These are phyloP conservation scores for Metschnikowia cubensis DNA, from an alignment of 805 yeast species.

Conservation along the genomic window DNA sequence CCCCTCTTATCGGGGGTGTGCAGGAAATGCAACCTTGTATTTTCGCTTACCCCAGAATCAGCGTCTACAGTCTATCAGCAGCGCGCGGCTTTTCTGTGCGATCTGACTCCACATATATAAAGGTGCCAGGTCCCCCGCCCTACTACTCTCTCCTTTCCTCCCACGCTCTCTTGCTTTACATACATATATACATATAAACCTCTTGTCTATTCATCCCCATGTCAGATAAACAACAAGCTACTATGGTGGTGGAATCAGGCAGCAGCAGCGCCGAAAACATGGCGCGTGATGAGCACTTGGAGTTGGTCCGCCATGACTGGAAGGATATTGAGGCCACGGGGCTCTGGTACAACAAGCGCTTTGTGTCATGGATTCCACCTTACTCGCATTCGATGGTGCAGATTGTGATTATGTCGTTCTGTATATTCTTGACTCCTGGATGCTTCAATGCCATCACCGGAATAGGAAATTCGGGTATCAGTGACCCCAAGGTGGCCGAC, in stretches of 20 bases:
- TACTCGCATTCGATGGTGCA: slow-evolving; percentile 41
- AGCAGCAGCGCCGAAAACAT: slow-evolving; percentile 1
- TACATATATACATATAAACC: not conserved
- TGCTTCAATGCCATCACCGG: slow-evolving; percentile 51
- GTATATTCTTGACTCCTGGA: slow-evolving; percentile 49
- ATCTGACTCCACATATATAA: not conserved
- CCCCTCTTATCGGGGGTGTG: not conserved
- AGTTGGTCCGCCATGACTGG: slow-evolving; percentile 13
- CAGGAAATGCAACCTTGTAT: slow-evolving; percentile 8
- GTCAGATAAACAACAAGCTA: slow-evolving; percentile 9
- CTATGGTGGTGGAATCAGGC: slow-evolving; percentile 7
- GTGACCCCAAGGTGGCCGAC: slow-evolving; percentile 37
- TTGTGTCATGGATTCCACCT: slow-evolving; percentile 26
- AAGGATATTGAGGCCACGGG: slow-evolving; percentile 32
- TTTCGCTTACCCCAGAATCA: slow-evolving; percentile 3
- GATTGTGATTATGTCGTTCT: slow-evolving; percentile 44
- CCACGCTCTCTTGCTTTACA: not conserved
- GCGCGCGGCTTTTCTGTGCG: slow-evolving; percentile 1
- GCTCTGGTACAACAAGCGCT: slow-evolving; percentile 38
- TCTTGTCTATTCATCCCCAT: not conserved
- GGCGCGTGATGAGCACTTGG: slow-evolving; percentile 7
- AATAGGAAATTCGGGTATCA: slow-evolving; percentile 46
- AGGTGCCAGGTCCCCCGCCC: not conserved
- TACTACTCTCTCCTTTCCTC: not conserved
- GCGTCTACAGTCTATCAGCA: not conserved